Evolutionary conservation across 2,329 filamentous ascomycete species (phyloP).

Genomic region (Exophiala alcalophila): DNA sequence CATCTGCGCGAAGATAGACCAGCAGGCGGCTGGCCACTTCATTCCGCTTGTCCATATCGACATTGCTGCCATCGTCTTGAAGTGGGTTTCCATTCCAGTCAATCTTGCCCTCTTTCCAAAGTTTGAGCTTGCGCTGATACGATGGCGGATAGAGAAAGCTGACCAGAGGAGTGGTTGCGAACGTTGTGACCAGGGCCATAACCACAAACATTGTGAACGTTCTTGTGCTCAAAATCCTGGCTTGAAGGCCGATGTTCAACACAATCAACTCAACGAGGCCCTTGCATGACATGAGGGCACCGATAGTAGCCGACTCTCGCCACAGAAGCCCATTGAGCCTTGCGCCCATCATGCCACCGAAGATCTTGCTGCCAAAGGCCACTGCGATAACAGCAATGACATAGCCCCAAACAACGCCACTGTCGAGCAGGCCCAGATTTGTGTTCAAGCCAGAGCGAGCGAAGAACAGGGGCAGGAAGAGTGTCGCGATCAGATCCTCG

Average conservation of each 20-base stretch:
- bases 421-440: constrained; percentile 77
- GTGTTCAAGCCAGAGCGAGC: constrained; percentile 87
- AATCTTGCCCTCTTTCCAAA: constrained; percentile 80
- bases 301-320: constrained; percentile 86
- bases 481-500: constrained; percentile 78
- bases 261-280: constrained; percentile 93
- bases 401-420: constrained; percentile 83
- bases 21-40: constrained; percentile 58
- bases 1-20: constrained; percentile 81
- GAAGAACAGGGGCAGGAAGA: constrained; percentile 91
- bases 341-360: constrained; percentile 77
- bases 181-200: constrained; percentile 86
- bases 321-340: constrained; percentile 74
- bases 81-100: constrained; percentile 71
- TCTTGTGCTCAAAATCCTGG: constrained; percentile 75
- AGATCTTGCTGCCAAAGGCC: constrained; percentile 81
- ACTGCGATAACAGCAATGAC: constrained; percentile 77
- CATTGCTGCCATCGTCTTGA: constrained; percentile 30
- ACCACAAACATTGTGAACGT: constrained; percentile 95
- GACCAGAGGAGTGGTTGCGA: constrained; percentile 75
- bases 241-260: constrained; percentile 76
- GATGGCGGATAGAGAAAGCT: constrained; percentile 70
- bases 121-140: constrained; percentile 70
- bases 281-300: constrained; percentile 93
- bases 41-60: constrained; percentile 24